Evolutionary conservation across 768 basidiomycete species (phyloP), one percentile per base, ranked within the genome.

Genomic region (Lentinus tigrinus): DNA sequence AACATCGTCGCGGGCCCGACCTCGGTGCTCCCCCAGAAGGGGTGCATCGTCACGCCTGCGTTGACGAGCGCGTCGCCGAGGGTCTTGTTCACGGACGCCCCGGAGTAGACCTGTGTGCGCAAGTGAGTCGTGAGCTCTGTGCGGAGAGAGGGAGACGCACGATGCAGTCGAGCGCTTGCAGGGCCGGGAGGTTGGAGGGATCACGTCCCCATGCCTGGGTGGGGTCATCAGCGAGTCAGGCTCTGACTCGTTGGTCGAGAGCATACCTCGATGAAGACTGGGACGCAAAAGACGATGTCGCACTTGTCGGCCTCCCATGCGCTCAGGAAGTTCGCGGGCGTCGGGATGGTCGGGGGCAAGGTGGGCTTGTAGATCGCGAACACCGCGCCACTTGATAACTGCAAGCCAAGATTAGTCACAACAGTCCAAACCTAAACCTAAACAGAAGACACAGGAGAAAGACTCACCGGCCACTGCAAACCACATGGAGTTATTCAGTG

Each of bases 241-340:
- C 16, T 7, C 4, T 7, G 9, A 6, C 24, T 27, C 46, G 34
- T 17, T 3, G 26, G 9, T 31, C 14, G 4, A 3, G 11, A n/a
- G 39, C 56, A 4, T 26, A 54, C 61, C 50, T 63, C 62, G 21
- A 63, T 39, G 36, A 63, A 57, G 10, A 42, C 58, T 17, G 58
- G 62, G 14, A 60, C 52, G 23, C 54, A 60, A 28, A 59, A 57
- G 3, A 63, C 47, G 21, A 63, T 51, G 38, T 56, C 34, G 28
- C 58, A 59, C 31, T 50, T 27, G 31, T 24, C 31, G 9, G 62
- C 51, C 4, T 24, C 14, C 54, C 50, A 54, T 0, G 49, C 37
- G 3, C 36, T n/a, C 21, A 63, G 46, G 36, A 63, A 59, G 23
- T 56, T 56, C 16, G 53, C 54, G 17, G 62, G 62, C 3, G 57